phyloP scores from a whole-genome alignment of 371 early-diverging fungal species.

The Umbelopsis sp. region DNA sequence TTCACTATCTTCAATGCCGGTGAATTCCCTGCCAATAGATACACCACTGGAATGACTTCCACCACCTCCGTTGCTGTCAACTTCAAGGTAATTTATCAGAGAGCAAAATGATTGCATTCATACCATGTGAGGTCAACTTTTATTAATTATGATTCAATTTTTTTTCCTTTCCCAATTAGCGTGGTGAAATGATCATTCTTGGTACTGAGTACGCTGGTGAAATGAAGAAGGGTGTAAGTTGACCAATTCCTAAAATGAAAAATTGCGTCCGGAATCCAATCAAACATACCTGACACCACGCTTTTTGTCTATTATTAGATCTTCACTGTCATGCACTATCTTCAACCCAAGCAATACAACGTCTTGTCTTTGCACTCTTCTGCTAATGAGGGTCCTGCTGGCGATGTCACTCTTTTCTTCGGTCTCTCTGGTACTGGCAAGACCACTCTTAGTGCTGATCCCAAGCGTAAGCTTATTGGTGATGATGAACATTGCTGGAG shows the following conservation, averaged over 20 bases:
- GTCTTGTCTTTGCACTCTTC: slow-evolving; percentile 96
- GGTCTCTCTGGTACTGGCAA: slow-evolving; percentile 98
- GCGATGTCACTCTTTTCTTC: slow-evolving; percentile 97
- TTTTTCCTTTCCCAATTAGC: slow-evolving; percentile 18
- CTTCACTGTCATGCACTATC: slow-evolving; percentile 98
- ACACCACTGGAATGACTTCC: slow-evolving; percentile 96
- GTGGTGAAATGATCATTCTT: slow-evolving; percentile 84
- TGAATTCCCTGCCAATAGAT: slow-evolving; percentile 94
- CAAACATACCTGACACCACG: not conserved
- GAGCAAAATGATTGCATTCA: not conserved
- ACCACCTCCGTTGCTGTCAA: slow-evolving; percentile 90
- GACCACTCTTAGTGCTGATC: slow-evolving; percentile 97
- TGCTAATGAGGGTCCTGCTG: slow-evolving; percentile 90
- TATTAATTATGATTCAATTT: not conserved
- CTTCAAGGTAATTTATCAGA: slow-evolving; percentile 58
- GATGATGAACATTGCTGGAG: slow-evolving; percentile 99
- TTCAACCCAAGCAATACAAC: slow-evolving; percentile 93
- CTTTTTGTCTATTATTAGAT: slow-evolving; percentile 36
- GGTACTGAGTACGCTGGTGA: slow-evolving; percentile 98
- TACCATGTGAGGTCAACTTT: not conserved
- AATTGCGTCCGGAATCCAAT: not conserved
- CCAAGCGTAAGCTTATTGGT: slow-evolving; percentile 91
- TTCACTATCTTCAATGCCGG: slow-evolving; percentile 97
- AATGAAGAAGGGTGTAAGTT: slow-evolving; percentile 95
- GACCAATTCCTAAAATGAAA: not conserved